Evolutionary conservation across 2,329 filamentous ascomycete genomes (phyloP).

Genomic region (Aspergillus flavus): DNA sequence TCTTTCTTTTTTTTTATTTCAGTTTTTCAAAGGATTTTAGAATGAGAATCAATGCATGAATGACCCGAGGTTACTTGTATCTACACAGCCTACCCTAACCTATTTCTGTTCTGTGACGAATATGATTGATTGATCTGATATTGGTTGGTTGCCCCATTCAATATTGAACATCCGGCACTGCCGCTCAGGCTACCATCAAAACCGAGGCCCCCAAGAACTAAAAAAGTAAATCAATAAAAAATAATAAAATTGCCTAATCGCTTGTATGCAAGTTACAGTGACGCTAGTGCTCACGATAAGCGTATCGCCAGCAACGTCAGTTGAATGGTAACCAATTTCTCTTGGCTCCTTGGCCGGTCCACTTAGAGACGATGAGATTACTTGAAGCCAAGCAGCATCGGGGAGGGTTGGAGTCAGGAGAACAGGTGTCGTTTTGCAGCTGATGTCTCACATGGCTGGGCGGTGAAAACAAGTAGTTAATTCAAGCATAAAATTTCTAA

Average conservation of each 20-base stretch:
- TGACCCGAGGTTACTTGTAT: neutral
- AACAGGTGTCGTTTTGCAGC: conserved; percentile 22
- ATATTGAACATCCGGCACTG: conserved; percentile 2
- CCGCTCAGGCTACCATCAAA: conserved; percentile 1
- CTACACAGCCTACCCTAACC: neutral
- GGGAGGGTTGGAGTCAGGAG: conserved; percentile 6
- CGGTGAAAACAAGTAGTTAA: neutral
- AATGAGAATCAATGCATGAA: neutral
- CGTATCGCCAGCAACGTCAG: conserved; percentile 38
- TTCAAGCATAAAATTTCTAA: conserved; percentile 2
- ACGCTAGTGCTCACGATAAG: conserved; percentile 27
- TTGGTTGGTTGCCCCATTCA: neutral
- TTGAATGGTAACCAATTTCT: conserved; percentile 25
- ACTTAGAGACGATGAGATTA: conserved; percentile 17
- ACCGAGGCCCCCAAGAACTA: neutral
- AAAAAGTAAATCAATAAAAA: neutral
- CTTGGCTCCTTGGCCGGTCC: conserved; percentile 28
- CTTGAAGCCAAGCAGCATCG: conserved; percentile 9
- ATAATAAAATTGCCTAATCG: conserved; percentile 14
- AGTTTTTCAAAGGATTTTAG: neutral
- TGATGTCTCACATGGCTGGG: conserved; percentile 32
- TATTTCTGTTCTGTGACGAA: neutral
- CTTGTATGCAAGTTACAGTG: conserved; percentile 10
- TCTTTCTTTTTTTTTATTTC: neutral
- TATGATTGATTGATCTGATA: conserved; percentile 4